phyloP scores from a whole-genome alignment of 2,329 filamentous ascomycete genomes.

The Cryphonectria nitschkei region DNA sequence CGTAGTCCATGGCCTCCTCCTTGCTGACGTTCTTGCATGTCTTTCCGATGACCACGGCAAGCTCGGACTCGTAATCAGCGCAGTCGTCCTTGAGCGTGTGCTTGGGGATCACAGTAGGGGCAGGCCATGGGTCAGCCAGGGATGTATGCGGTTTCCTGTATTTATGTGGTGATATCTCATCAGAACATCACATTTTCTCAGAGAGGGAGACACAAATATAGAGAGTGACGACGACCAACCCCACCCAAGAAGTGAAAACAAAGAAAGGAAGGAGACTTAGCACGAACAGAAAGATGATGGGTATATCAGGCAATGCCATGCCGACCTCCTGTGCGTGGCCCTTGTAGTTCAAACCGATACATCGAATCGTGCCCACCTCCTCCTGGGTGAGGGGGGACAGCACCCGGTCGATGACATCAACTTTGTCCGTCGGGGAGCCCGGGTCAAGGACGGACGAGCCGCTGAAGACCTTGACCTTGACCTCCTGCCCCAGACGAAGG shows the following conservation, averaged over 20 bases:
- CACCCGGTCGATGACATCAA: slow-evolving; percentile 50
- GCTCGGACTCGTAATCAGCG: slow-evolving; percentile 63
- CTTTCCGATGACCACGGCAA: slow-evolving; percentile 59
- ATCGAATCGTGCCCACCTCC: slow-evolving; percentile 61
- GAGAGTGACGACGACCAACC: background rate
- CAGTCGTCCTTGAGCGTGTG: slow-evolving; percentile 55
- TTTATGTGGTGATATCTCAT: background rate
- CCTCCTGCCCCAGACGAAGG: slow-evolving; percentile 58
- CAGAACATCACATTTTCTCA: background rate
- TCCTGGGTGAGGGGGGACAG: slow-evolving; percentile 53
- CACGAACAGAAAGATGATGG: slow-evolving; percentile 55
- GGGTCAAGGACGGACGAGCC: slow-evolving; percentile 60
- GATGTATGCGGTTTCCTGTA: slow-evolving; percentile 55
- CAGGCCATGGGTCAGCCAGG: slow-evolving; percentile 58
- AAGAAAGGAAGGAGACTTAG: background rate
- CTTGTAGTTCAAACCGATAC: slow-evolving; percentile 61
- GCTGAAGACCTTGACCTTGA: slow-evolving; percentile 59
- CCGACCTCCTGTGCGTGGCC: slow-evolving; percentile 56
- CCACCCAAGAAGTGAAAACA: background rate
- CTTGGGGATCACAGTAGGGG: slow-evolving; percentile 56
- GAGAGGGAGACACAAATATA: too few relatives aligned
- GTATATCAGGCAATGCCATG: slow-evolving; percentile 55
- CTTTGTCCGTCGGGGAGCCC: slow-evolving; percentile 53
- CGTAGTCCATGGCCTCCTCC: slow-evolving; percentile 59
- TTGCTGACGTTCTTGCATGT: slow-evolving; percentile 58